Percentiles rank a stretch among this genome's conserved stretches.
These are phyloP conservation scores for Veloporphyrellus conicus DNA, from an alignment of 1,284 basidiomycete species.

Conservation along the genomic window DNA sequence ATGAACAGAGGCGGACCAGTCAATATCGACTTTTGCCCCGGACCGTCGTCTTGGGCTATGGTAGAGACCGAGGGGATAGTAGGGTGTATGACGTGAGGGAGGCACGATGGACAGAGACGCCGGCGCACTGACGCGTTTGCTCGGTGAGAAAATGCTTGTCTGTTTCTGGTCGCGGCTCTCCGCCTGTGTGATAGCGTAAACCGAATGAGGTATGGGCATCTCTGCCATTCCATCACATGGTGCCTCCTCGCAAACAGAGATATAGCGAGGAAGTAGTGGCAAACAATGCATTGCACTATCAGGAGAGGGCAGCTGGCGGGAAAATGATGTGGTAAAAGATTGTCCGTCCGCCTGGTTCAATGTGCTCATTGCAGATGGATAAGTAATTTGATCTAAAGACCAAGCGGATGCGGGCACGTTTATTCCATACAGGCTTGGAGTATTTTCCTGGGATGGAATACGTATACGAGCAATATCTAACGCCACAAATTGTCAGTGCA, in stretches of 20 bases:
- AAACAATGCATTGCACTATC: not conserved
- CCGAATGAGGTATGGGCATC: not conserved
- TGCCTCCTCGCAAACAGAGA: not conserved
- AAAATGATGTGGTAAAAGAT: not conserved
- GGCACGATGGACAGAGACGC: too few relatives aligned
- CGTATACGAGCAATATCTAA: conserved; percentile 2
- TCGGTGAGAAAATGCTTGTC: not conserved
- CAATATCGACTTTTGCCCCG: not conserved
- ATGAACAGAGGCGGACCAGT: not conserved
- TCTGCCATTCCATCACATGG: too few relatives aligned
- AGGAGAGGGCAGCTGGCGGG: not conserved
- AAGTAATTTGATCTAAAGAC: not conserved
- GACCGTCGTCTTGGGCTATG: not conserved
- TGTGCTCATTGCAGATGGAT: not conserved
- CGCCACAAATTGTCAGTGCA: not conserved
- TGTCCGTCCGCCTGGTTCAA: not conserved
- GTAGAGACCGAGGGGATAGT: not conserved
- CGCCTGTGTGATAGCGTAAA: not conserved
- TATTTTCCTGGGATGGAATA: conserved; percentile 8
- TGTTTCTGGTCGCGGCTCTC: not conserved
- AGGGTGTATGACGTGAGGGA: conserved; percentile 14
- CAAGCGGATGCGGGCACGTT: not conserved
- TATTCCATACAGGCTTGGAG: not conserved
- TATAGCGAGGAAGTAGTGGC: not conserved
- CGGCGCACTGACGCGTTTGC: not conserved